Conservation (phyloP, 441 rosid species). For the Mallotus repandus region DNA sequence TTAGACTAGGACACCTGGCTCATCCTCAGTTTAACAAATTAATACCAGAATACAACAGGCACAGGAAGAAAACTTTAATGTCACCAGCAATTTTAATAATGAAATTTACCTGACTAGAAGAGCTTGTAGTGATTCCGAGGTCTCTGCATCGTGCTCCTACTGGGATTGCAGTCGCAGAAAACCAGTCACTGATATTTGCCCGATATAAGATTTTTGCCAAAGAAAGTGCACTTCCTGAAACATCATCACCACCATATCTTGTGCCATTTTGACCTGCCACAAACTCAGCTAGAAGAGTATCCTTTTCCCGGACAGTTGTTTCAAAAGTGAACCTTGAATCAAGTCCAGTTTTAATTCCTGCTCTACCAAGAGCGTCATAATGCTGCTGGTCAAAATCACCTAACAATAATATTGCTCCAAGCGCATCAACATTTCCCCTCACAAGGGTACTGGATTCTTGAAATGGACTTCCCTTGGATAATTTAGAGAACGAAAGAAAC, state of each 20-base stretch:
- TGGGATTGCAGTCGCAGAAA: conserved; percentile 68
- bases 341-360: conserved; percentile 64
- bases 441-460: conserved; percentile 59
- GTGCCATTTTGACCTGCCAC: conserved; percentile 44
- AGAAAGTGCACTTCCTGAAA: conserved; percentile 49
- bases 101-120: conserved; percentile 51
- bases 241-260: conserved; percentile 27
- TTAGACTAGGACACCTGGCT: background rate
- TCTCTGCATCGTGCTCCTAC: conserved; percentile 81
- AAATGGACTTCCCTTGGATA: conserved; percentile 53
- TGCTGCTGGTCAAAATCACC: conserved; percentile 46
- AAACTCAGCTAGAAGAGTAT: conserved; percentile 65
- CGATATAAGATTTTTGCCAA: conserved; percentile 63
- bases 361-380: conserved; percentile 42
- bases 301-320: conserved; percentile 55
- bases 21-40: background rate
- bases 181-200: conserved; percentile 61
- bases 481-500: conserved; percentile 48
- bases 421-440: conserved; percentile 68
- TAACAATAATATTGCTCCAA: conserved; percentile 59
- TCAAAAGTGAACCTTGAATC: conserved; percentile 63
- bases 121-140: conserved; percentile 36
- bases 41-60: background rate
- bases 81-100: background rate
- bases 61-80: background rate